Evolutionary conservation across 139 green algal genomes (phyloP), one percentile per base, ranked within the genome.

Genomic region (Yamagishiella unicocca): DNA sequence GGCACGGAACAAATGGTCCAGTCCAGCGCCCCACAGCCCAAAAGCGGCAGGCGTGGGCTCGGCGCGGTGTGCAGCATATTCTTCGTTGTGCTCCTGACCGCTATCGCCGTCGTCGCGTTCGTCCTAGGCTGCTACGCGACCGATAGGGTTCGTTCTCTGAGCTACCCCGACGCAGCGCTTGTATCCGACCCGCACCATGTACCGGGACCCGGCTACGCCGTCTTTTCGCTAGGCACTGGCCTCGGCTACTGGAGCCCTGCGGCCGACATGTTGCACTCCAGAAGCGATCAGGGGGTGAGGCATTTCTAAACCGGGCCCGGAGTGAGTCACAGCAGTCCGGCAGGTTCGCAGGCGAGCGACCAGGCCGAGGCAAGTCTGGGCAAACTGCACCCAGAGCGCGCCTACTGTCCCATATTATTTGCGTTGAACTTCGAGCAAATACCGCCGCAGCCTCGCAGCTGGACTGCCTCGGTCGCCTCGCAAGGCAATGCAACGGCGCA

Each of bases 201-300:
- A 10, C 74, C 74, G 0, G 74, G 67, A 6, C 19, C 74, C 2
- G 78, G 78, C 29, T 84, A 84, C 55, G 33, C 58, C 14, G 58
- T 84, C 1, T 84, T 74, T 22, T 58, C 78, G 1, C 37, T 84
- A 19, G 78, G 78, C 37, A 84, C 78, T n/a, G 78, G 78, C 37
- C 58, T 84, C 1, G 78, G 78, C 61, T 84, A 84, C 78, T 84
- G 78, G 78, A 61, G 38, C n/a, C 78, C 40, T 3, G 4, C 38
- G 3, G 42, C 78, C 37, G 58, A 70, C 61, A 90, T 90, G 87
- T 31, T 70, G n/a, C 61, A 87, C 53, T 14, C 82, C 8, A 25
- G 88, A n/a, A 87, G 81, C 62, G 87, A 90, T 38, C 87, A 90
- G 45, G 79, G 77, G 61, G 87, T 88, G n/a, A 61, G 82, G 1